phyloP scores from a whole-genome alignment of 805 yeast species.

The Spathaspora arborariae region DNA sequence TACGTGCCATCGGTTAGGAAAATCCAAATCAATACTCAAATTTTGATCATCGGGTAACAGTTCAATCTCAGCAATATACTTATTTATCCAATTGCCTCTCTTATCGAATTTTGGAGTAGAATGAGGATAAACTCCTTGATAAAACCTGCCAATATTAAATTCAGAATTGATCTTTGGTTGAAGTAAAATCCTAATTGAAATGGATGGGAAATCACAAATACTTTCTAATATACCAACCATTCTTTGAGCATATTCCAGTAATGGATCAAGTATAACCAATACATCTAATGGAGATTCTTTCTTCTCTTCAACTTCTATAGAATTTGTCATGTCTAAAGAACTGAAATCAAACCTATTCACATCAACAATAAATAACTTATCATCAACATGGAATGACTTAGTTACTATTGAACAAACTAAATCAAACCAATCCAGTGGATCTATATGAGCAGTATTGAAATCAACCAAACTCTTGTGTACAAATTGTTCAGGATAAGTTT shows the following conservation, averaged over 20 bases:
- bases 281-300: conserved; percentile 45
- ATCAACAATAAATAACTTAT: conserved; percentile 35
- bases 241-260: conserved; percentile 64
- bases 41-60: conserved; percentile 45
- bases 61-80: conserved; percentile 32
- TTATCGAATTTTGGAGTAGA: conserved; percentile 27
- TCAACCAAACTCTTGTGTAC: conserved; percentile 15
- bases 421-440: conserved; percentile 43
- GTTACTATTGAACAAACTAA: conserved; percentile 40
- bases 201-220: conserved; percentile 42
- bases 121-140: conserved; percentile 41
- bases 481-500: conserved; percentile 24
- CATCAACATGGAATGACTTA: conserved; percentile 41
- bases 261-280: conserved; percentile 65
- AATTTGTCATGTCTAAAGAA: conserved; percentile 23
- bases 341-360: conserved; percentile 47
- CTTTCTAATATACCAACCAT: conserved; percentile 43
- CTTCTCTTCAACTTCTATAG: conserved; percentile 20
- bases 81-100: conserved; percentile 17
- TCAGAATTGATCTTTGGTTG: conserved; percentile 50
- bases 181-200: conserved; percentile 51
- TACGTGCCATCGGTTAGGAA: conserved; percentile 67
- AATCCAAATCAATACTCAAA: conserved; percentile 54
- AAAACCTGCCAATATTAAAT: conserved; percentile 56
- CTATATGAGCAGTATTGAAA: conserved; percentile 9